Evolutionary conservation across 1,284 basidiomycete genomes (phyloP).

Genomic region (Coriolopsis trogii): DNA sequence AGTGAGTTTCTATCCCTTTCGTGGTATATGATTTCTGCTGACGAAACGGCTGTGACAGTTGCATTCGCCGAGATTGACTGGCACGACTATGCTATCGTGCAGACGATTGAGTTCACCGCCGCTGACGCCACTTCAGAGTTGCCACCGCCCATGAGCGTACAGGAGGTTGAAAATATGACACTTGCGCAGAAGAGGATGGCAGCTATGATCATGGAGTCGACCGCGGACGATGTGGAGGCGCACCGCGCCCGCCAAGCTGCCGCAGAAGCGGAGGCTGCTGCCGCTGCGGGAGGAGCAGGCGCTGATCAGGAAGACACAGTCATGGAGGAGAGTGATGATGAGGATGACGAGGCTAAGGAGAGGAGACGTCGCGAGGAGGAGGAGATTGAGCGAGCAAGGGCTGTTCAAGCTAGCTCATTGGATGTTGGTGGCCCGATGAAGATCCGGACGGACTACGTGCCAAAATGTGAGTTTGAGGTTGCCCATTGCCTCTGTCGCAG

Average conservation of each 20-base stretch:
- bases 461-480: slow-evolving; percentile 70
- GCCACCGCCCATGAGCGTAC: slow-evolving; percentile 92
- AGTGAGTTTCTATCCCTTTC: slow-evolving; percentile 47
- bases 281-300: slow-evolving; percentile 64
- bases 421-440: slow-evolving; percentile 88
- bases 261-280: slow-evolving; percentile 76
- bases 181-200: slow-evolving; percentile 98
- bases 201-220: slow-evolving; percentile 96
- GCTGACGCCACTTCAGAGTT: slow-evolving; percentile 91
- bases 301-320: slow-evolving; percentile 63
- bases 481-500: neutral
- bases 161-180: slow-evolving; percentile 96
- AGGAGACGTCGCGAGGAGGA: slow-evolving; percentile 75
- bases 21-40: neutral
- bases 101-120: slow-evolving; percentile 97
- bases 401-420: slow-evolving; percentile 75
- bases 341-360: slow-evolving; percentile 67
- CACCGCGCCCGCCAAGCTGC: slow-evolving; percentile 78
- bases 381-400: slow-evolving; percentile 79
- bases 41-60: slow-evolving; percentile 48
- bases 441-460: slow-evolving; percentile 96
- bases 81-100: slow-evolving; percentile 99
- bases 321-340: slow-evolving; percentile 81
- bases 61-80: slow-evolving; percentile 98
- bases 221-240: slow-evolving; percentile 82